A percentile compares a stretch with the other conserved stretches of the same genome.
These are phyloP conservation scores for Bimuria novae-zelandiae DNA, from an alignment of 2,329 filamentous ascomycete species.

Conservation along the genomic window DNA sequence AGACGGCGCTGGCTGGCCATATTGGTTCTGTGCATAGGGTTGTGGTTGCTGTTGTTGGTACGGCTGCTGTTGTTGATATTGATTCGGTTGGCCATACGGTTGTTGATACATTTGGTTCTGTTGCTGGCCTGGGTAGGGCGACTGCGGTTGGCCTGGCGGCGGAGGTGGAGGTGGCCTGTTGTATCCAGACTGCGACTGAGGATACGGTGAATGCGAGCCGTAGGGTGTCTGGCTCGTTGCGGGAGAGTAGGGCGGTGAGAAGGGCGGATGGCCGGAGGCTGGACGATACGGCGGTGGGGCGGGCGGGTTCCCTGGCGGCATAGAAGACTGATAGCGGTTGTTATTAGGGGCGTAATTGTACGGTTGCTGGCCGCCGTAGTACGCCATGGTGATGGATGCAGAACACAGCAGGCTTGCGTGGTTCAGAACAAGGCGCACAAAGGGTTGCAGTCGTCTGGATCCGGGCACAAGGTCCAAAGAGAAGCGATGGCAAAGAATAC, in stretches of 20 bases:
- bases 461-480: not conserved
- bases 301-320: slow-evolving; percentile 27
- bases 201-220: slow-evolving; percentile 43
- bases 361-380: slow-evolving; percentile 38
- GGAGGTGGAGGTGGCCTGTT: not conserved
- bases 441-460: not conserved
- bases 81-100: slow-evolving; percentile 30
- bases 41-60: slow-evolving; percentile 32
- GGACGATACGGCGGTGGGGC: slow-evolving; percentile 41
- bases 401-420: not conserved
- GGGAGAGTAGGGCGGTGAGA: no score
- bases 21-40: slow-evolving; percentile 30
- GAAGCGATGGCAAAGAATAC: not conserved
- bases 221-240: no score
- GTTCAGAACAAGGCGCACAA: no score
- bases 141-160: not conserved
- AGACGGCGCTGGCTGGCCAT: slow-evolving; percentile 33
- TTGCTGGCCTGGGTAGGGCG: slow-evolving; percentile 18
- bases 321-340: slow-evolving; percentile 33
- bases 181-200: not conserved
- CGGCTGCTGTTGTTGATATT: slow-evolving; percentile 19
- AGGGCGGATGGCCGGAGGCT: slow-evolving; percentile 38
- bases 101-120: no score
- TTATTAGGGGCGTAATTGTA: slow-evolving; percentile 33
- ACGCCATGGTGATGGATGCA: slow-evolving; percentile 30